These are phyloP conservation scores for Diaporthe destruens DNA, from an alignment of 2,329 filamentous ascomycete genomes.

Conservation along the genomic window DNA sequence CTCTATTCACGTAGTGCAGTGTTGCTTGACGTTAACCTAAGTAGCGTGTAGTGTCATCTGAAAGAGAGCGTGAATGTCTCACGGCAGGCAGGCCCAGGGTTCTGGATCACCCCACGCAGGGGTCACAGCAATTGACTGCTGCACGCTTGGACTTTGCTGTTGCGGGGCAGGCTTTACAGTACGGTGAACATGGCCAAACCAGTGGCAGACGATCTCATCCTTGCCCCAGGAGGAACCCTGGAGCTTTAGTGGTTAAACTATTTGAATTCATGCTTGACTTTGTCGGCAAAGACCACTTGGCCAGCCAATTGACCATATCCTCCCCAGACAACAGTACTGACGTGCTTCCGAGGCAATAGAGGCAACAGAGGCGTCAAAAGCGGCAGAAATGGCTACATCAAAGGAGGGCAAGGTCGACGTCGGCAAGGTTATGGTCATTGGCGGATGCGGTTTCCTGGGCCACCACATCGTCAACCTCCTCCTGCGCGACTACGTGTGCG, in stretches of 20 bases:
- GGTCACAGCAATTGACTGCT: constrained; percentile 11
- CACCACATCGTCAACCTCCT: constrained; percentile 84
- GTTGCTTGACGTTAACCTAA: not conserved
- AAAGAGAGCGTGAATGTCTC: not conserved
- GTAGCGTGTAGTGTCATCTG: not conserved
- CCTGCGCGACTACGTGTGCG: constrained; percentile 68
- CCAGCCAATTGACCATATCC: constrained; percentile 7
- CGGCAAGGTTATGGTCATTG: constrained; percentile 81
- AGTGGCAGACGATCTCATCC: not conserved
- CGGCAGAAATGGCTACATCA: constrained; percentile 46
- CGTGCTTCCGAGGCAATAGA: not conserved
- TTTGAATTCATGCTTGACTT: not conserved
- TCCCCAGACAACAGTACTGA: not conserved
- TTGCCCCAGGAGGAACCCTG: not conserved
- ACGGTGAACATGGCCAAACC: constrained; percentile 7
- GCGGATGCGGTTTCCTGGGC: constrained; percentile 87
- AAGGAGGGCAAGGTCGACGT: constrained; percentile 59
- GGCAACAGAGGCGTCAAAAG: not conserved
- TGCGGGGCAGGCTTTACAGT: not conserved
- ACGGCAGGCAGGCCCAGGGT: constrained; percentile 23
- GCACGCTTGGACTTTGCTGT: constrained; percentile 1
- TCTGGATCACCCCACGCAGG: constrained; percentile 2
- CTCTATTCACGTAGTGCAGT: not conserved
- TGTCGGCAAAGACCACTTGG: constrained; percentile 5
- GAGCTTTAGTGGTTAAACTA: not conserved